Conservation (phyloP, 2,329 filamentous ascomycete genomes). For the Hypoxylon sp. region DNA sequence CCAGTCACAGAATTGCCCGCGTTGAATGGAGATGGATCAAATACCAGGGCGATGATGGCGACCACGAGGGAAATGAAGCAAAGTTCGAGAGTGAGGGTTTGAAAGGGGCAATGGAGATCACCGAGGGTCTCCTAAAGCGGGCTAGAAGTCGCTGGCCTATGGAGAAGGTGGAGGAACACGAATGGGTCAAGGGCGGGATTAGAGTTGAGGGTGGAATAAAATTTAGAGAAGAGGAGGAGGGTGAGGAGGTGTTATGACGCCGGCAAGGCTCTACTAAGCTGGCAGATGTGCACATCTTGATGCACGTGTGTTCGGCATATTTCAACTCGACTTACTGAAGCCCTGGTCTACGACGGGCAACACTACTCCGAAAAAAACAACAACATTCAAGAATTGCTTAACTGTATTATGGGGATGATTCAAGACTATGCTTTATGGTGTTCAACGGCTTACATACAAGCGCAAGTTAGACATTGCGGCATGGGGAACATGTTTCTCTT, state of each 20-base stretch:
- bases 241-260: conserved; percentile 65
- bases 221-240: conserved; percentile 73
- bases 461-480: conserved; percentile 30
- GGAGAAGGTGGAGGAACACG: conserved; percentile 77
- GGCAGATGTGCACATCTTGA: conserved; percentile 4
- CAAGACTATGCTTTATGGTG: conserved; percentile 39
- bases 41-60: conserved; percentile 86
- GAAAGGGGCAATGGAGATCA: conserved; percentile 82
- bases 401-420: conserved; percentile 34
- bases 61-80: conserved; percentile 79
- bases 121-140: conserved; percentile 87
- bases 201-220: conserved; percentile 73
- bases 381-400: conserved; percentile 6
- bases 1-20: conserved; percentile 93
- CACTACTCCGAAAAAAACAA: conserved; percentile 3
- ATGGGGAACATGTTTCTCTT: neutral
- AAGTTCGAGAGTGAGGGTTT: conserved; percentile 76
- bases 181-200: conserved; percentile 85
- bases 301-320: conserved; percentile 13
- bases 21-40: conserved; percentile 97
- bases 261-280: conserved; percentile 14
- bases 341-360: conserved; percentile 1
- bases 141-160: conserved; percentile 84
- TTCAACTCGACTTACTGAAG: conserved; percentile 14
- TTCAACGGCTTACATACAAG: conserved; percentile 30